Percentiles rank a stretch among this genome's conserved stretches.
These are phyloP conservation scores for Quercus rubra DNA, from an alignment of 306 rosid species.

Conservation along the genomic window DNA sequence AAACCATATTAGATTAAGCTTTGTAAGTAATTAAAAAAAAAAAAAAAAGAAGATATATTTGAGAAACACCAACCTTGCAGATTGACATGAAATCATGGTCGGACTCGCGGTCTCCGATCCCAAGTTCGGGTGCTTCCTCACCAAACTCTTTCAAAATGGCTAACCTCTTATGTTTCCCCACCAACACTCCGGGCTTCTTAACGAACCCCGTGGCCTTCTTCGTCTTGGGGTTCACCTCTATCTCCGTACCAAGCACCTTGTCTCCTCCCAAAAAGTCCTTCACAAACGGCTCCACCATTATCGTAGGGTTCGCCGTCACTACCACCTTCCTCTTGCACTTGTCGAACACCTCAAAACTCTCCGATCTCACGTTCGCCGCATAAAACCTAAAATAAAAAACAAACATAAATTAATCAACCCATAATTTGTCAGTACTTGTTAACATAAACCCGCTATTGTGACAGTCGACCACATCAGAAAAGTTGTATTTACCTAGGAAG, in stretches of 20 bases:
- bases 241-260: conserved; percentile 83
- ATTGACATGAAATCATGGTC: conserved; percentile 93
- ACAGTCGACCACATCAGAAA: too few relatives aligned
- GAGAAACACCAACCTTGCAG: conserved; percentile 67
- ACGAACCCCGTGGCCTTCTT: conserved; percentile 94
- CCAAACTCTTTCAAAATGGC: conserved; percentile 76
- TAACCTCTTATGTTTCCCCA: conserved; percentile 63
- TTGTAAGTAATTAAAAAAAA: too few relatives aligned
- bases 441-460: too few relatives aligned
- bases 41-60: not conserved
- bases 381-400: conserved; percentile 50
- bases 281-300: conserved; percentile 94
- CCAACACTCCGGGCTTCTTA: conserved; percentile 89
- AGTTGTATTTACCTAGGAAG: conserved; percentile 56
- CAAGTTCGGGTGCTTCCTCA: conserved; percentile 65
- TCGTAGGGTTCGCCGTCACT: conserved; percentile 88
- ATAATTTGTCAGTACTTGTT: too few relatives aligned
- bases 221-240: conserved; percentile 89
- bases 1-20: too few relatives aligned
- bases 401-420: not conserved
- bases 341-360: conserved; percentile 83
- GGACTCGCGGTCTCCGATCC: conserved; percentile 79
- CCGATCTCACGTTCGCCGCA: conserved; percentile 85
- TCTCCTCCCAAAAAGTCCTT: conserved; percentile 85
- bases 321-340: conserved; percentile 84